Evolutionary conservation across 164 flowering plant genomes (phyloP).

Genomic region (Dillenia suffruticosa): DNA sequence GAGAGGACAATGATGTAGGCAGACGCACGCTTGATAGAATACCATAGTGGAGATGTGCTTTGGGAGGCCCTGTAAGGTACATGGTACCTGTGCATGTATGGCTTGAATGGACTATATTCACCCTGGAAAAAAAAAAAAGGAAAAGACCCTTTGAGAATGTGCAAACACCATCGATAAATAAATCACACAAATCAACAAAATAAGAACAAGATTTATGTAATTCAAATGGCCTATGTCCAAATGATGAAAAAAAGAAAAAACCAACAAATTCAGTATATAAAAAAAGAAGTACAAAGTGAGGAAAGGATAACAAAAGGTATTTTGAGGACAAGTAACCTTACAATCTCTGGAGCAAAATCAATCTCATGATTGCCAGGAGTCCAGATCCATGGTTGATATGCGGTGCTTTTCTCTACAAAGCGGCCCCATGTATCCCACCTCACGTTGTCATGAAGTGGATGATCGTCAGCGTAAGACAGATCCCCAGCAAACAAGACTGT

Average conservation of each 20-base stretch:
- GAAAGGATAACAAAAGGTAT: no score
- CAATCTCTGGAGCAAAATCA: slow-evolving; percentile 34
- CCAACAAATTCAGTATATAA: no score
- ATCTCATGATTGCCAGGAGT: slow-evolving; percentile 43
- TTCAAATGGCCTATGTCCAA: neutral
- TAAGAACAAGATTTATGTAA: no score
- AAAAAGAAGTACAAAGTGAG: no score
- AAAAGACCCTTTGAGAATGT: neutral
- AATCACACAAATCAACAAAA: no score
- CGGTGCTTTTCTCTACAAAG: slow-evolving; percentile 32
- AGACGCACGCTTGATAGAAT: slow-evolving; percentile 41
- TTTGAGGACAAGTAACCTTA: slow-evolving; percentile 4
- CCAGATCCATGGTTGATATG: slow-evolving; percentile 54
- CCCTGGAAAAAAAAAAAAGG: slow-evolving; percentile 16
- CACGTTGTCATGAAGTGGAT: slow-evolving; percentile 29
- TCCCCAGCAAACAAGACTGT: slow-evolving; percentile 40
- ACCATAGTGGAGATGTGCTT: slow-evolving; percentile 48
- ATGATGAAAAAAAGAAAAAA: no score
- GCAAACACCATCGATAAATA: no score
- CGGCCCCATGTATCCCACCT: slow-evolving; percentile 52
- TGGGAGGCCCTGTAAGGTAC: slow-evolving; percentile 22
- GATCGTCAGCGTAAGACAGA: slow-evolving; percentile 40
- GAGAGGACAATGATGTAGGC: slow-evolving; percentile 41
- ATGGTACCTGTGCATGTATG: slow-evolving; percentile 27
- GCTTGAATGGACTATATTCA: slow-evolving; percentile 28